A percentile compares a stretch with the other conserved stretches of the same genome.
These are phyloP conservation scores for Aureobasidium leucospermi DNA, from an alignment of 2,329 filamentous ascomycete genomes.

Conservation along the genomic window DNA sequence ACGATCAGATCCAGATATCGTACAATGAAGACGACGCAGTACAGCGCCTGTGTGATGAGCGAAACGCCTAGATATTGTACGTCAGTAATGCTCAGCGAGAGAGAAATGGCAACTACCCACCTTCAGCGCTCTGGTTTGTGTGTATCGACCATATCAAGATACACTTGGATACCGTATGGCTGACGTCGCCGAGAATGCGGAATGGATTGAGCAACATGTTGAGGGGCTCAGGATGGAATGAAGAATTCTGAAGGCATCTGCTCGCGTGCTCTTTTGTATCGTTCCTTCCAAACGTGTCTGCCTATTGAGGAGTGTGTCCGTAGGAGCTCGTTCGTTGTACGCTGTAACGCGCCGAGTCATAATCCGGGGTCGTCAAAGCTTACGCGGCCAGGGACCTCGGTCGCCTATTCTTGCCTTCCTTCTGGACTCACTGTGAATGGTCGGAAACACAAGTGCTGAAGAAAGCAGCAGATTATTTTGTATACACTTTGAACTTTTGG, in stretches of 20 bases:
- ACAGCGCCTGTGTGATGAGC: constrained; percentile 83
- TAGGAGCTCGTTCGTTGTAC: not conserved
- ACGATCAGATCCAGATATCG: constrained; percentile 79
- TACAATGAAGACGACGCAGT: constrained; percentile 75
- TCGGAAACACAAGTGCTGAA: too few relatives aligned
- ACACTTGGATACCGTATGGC: constrained; percentile 78
- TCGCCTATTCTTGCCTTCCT: constrained; percentile 3
- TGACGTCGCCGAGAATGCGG: constrained; percentile 66
- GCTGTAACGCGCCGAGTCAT: not conserved
- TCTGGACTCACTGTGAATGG: too few relatives aligned
- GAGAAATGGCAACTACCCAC: not conserved
- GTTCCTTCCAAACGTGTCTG: not conserved
- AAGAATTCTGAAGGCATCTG: not conserved
- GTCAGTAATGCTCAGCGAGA: constrained; percentile 40
- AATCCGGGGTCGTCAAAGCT: not conserved
- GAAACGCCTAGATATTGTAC: constrained; percentile 84
- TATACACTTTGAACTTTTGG: not conserved
- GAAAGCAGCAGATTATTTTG: too few relatives aligned
- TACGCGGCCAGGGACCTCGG: too few relatives aligned
- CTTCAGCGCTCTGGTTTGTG: constrained; percentile 17
- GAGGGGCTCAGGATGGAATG: not conserved
- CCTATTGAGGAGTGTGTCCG: not conserved
- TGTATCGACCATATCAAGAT: constrained; percentile 19
- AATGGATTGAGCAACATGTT: constrained; percentile 8
- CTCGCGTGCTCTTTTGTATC: not conserved